These are phyloP conservation scores for Naganishia antarctica DNA, from an alignment of 768 basidiomycete genomes.

Conservation along the genomic window DNA sequence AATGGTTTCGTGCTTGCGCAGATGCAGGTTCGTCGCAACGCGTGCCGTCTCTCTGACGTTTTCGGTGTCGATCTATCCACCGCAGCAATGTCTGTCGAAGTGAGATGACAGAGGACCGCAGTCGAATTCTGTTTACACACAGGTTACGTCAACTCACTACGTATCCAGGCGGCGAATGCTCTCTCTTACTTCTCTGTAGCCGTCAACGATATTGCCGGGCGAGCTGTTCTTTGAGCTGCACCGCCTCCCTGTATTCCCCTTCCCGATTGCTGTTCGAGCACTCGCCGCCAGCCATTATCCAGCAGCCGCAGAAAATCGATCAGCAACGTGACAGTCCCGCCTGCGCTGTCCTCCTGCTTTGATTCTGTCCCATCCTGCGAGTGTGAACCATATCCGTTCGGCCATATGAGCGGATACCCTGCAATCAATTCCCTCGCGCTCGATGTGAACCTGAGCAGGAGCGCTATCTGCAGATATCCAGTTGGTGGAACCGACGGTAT, in stretches of 20 bases:
- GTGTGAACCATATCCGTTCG: neutral
- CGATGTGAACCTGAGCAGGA: slow-evolving; percentile 1
- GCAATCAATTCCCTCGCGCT: slow-evolving; percentile 14
- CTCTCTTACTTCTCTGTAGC: neutral
- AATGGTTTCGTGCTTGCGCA: too few species aligned
- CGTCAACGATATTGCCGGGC: neutral
- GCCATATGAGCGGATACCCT: slow-evolving; percentile 11
- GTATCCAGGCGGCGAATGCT: too few species aligned
- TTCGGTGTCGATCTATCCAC: slow-evolving; percentile 9
- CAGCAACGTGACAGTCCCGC: neutral
- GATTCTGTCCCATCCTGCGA: too few species aligned
- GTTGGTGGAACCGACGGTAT: slow-evolving; percentile 1
- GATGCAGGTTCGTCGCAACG: too few species aligned
- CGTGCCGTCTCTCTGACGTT: neutral
- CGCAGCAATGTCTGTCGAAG: neutral
- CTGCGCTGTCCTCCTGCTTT: neutral
- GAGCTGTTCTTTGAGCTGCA: neutral
- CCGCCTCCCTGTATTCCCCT: neutral
- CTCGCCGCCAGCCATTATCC: slow-evolving; percentile 3
- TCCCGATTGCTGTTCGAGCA: neutral
- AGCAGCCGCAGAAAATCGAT: neutral
- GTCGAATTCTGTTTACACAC: neutral
- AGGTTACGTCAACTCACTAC: neutral
- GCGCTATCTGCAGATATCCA: neutral
- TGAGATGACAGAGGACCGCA: slow-evolving; percentile 1